Evolutionary conservation across 163 green algal species (phyloP).

Genomic region (Prototheca wickerhamii): DNA sequence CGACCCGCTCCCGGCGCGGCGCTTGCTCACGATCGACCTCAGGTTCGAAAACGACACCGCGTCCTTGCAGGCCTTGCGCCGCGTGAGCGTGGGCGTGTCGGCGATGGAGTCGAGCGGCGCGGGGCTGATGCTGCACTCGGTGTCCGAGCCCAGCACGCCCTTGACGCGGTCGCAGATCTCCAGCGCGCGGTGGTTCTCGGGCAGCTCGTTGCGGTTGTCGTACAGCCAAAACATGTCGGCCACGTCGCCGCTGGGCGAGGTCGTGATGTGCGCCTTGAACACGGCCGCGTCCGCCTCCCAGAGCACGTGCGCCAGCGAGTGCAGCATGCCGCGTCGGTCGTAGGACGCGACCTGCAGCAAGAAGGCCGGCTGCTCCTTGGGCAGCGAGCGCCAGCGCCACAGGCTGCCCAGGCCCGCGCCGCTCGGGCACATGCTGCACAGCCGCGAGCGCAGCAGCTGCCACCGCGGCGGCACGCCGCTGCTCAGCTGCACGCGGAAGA

Average conservation of each 20-base stretch:
- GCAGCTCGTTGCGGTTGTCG: conserved; percentile 50
- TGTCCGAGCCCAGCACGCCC: neutral
- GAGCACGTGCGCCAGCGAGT: conserved; percentile 54
- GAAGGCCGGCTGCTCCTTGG: conserved; percentile 35
- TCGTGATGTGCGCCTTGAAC: conserved; percentile 65
- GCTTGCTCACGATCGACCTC: conserved; percentile 16
- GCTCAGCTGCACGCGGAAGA: conserved; percentile 40
- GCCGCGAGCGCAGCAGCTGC: conserved; percentile 30
- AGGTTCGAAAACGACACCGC: conserved; percentile 23
- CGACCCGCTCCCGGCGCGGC: neutral
- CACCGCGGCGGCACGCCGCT: conserved; percentile 29
- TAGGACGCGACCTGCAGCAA: conserved; percentile 47
- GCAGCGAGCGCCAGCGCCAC: conserved; percentile 20
- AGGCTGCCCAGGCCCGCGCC: conserved; percentile 15
- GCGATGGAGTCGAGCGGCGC: conserved; percentile 14
- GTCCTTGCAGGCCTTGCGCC: conserved; percentile 42
- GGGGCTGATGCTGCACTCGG: conserved; percentile 1
- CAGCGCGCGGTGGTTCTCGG: conserved; percentile 14
- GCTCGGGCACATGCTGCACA: conserved; percentile 34
- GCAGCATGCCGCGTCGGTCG: conserved; percentile 52
- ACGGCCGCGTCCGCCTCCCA: conserved; percentile 64
- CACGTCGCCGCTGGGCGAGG: conserved; percentile 41
- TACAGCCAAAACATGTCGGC: conserved; percentile 69
- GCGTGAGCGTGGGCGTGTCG: conserved; percentile 5
- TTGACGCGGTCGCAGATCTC: conserved; percentile 1